A percentile compares a stretch with the other conserved stretches of the same genome.
These are phyloP conservation scores for Verbena officinalis DNA, from an alignment of 257 asterid species.

Conservation along the genomic window DNA sequence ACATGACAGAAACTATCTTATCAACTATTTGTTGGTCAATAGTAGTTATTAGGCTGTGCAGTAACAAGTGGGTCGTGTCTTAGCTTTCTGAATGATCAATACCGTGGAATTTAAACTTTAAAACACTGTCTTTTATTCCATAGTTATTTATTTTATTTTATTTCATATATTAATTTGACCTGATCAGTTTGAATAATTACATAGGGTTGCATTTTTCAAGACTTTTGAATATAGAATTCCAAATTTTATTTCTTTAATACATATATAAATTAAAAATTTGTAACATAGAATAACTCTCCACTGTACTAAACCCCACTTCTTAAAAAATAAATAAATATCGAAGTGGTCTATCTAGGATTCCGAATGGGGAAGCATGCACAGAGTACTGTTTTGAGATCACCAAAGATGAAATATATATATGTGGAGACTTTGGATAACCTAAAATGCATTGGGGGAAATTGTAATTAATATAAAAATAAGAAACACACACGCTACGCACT, in stretches of 20 bases:
- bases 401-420: conserved; percentile 26
- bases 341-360: conserved; percentile 43
- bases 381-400: conserved; percentile 38
- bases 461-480: not conserved
- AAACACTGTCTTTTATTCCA: not conserved
- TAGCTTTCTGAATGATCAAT: not conserved
- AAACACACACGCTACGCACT: conserved; percentile 37
- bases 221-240: not conserved
- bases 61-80: conserved; percentile 26
- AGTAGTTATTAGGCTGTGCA: conserved; percentile 38
- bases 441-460: conserved; percentile 21
- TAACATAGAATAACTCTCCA: too few species aligned
- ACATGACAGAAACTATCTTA: conserved; percentile 25
- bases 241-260: too few species aligned
- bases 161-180: too few species aligned
- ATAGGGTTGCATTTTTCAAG: not conserved
- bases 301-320: too few species aligned
- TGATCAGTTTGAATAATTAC: not conserved
- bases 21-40: conserved; percentile 13
- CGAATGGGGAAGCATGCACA: conserved; percentile 46
- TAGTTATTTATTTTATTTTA: not conserved
- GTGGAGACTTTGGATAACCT: conserved; percentile 45
- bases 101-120: conserved; percentile 29
- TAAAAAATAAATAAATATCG: too few species aligned
- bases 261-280: too few species aligned